Conservation (phyloP, 352 stramenopile genomes). For the Phytopythium chamaehyphon region DNA sequence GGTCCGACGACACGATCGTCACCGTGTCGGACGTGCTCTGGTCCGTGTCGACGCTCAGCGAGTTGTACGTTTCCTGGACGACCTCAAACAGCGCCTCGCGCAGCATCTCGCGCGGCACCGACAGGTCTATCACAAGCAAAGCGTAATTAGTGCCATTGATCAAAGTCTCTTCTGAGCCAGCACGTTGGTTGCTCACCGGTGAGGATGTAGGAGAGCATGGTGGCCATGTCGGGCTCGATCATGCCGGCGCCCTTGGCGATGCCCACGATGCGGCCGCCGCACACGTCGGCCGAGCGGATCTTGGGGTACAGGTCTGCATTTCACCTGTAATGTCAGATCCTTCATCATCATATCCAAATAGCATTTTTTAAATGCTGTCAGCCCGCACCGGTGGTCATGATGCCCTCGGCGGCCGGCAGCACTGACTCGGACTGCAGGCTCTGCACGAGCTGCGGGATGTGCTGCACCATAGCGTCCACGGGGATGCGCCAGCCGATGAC, state of each 20-base stretch:
- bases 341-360: no score
- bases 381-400: slow-evolving; percentile 96
- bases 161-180: no score
- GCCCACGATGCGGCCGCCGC: slow-evolving; percentile 90
- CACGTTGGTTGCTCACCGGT: slow-evolving; percentile 58
- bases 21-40: slow-evolving; percentile 98
- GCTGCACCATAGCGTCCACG: slow-evolving; percentile 87
- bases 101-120: slow-evolving; percentile 78
- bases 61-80: slow-evolving; percentile 89
- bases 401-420: slow-evolving; percentile 91
- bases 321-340: no score
- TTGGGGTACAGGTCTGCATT: slow-evolving; percentile 85
- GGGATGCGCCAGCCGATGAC: slow-evolving; percentile 99
- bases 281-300: slow-evolving; percentile 79
- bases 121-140: slow-evolving; percentile 34
- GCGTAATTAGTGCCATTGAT: no score
- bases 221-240: slow-evolving; percentile 98
- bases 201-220: slow-evolving; percentile 88
- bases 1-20: slow-evolving; percentile 92
- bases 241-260: slow-evolving; percentile 99
- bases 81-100: slow-evolving; percentile 75
- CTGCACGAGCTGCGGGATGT: slow-evolving; percentile 71
- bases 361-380: no score
- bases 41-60: slow-evolving; percentile 96
- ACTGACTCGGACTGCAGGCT: slow-evolving; percentile 93